Percentiles rank a stretch among this genome's conserved stretches.
Evolutionary conservation across 1,139 yeast species (phyloP).

Genomic region (Yamadazyma blattariae): DNA sequence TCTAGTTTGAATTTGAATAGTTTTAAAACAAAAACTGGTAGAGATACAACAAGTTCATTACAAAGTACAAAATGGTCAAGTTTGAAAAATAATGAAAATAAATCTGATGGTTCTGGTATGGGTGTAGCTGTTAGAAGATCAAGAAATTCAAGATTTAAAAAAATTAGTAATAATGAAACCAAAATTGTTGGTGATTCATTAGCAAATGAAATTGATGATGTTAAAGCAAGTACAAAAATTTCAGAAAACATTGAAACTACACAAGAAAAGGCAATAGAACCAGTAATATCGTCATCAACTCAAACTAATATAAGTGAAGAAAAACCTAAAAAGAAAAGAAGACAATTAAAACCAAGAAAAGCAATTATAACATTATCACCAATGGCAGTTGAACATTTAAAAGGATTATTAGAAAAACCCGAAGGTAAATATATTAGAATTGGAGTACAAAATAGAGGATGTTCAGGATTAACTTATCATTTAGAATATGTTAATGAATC

Average conservation of each 20-base stretch:
- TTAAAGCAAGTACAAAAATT: slow-evolving; percentile 1
- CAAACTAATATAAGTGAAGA: slow-evolving; percentile 5
- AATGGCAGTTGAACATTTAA: slow-evolving; percentile 70
- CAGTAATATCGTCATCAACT: slow-evolving; percentile 1
- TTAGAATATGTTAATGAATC: slow-evolving; percentile 86
- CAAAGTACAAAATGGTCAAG: slow-evolving; percentile 22
- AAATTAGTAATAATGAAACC: slow-evolving; percentile 14
- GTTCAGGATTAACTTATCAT: slow-evolving; percentile 91
- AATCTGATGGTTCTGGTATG: slow-evolving; percentile 7
- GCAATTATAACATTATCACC: slow-evolving; percentile 81
- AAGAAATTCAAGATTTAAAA: slow-evolving; percentile 35
- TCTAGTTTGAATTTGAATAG: slow-evolving; percentile 24
- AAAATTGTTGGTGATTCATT: slow-evolving; percentile 5
- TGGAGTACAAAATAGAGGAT: slow-evolving; percentile 94
- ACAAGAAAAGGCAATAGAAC: slow-evolving; percentile 1
- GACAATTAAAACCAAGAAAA: slow-evolving; percentile 75
- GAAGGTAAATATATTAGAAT: slow-evolving; percentile 85
- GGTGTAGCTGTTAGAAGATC: slow-evolving; percentile 25
- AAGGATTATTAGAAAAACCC: slow-evolving; percentile 69
- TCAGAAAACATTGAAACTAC: not conserved
- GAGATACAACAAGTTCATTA: slow-evolving; percentile 12
- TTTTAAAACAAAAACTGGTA: slow-evolving; percentile 12
- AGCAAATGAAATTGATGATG: too few relatives aligned
- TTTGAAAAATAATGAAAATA: slow-evolving; percentile 16
- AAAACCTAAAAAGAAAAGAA: slow-evolving; percentile 44